phyloP scores from a whole-genome alignment of 495 filamentous ascomycete species.

The Lasiosphaeriaceae sp. region DNA sequence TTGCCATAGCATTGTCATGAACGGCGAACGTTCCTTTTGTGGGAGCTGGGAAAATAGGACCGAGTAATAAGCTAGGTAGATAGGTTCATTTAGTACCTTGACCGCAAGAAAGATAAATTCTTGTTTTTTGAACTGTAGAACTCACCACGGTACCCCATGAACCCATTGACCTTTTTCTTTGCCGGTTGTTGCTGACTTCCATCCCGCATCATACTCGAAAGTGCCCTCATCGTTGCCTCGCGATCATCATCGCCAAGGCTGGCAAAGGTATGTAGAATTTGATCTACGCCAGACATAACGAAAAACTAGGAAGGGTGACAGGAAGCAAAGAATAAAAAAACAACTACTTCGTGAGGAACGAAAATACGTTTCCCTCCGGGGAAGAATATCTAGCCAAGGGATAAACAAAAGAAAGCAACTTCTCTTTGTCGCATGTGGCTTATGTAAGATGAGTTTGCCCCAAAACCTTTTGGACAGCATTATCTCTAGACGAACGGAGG shows the following conservation, averaged over 20 bases:
- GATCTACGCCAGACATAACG: conserved; percentile 1
- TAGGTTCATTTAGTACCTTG: background rate
- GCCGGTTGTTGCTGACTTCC: background rate
- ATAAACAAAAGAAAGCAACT: too few relatives aligned
- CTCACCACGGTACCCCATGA: conserved; percentile 16
- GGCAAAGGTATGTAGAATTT: conserved; percentile 5
- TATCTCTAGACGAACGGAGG: too few relatives aligned
- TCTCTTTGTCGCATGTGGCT: too few relatives aligned
- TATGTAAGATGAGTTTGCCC: too few relatives aligned
- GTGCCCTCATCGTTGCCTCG: background rate
- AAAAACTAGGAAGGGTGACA: too few relatives aligned
- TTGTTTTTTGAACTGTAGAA: background rate
- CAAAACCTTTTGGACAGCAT: too few relatives aligned
- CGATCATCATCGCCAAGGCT: background rate
- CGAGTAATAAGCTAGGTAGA: conserved; percentile 13
- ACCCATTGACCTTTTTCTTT: conserved; percentile 19
- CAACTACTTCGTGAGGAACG: too few relatives aligned
- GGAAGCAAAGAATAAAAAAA: too few relatives aligned
- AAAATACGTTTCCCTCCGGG: too few relatives aligned
- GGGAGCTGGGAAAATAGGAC: conserved; percentile 12
- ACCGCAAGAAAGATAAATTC: background rate
- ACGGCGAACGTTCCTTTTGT: conserved; percentile 17
- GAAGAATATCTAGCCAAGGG: too few relatives aligned
- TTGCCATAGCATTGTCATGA: conserved; percentile 23
- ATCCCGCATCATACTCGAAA: conserved; percentile 1